These are phyloP conservation scores for Candida insectorum DNA, from an alignment of 805 yeast species.

Conservation along the genomic window DNA sequence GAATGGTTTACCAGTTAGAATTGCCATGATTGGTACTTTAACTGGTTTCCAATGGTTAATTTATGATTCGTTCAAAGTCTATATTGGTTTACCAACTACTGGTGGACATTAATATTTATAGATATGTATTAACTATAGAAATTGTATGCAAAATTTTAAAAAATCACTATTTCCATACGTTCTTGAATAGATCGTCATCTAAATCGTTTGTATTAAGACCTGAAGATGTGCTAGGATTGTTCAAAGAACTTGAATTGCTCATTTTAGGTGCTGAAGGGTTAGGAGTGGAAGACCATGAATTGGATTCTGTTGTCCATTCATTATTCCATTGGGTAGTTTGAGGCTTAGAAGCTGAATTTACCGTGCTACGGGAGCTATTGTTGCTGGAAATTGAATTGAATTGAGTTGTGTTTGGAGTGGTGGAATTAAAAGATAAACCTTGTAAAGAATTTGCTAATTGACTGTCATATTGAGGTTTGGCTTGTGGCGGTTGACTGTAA, in stretches of 20 bases:
- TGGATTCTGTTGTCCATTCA: slow-evolving; percentile 30
- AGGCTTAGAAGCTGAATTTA: slow-evolving; percentile 2
- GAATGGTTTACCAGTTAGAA: slow-evolving; percentile 94
- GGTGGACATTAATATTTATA: slow-evolving; percentile 40
- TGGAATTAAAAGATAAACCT: slow-evolving; percentile 18
- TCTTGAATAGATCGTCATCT: slow-evolving; percentile 66
- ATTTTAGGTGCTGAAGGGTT: slow-evolving; percentile 11
- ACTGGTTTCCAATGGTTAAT: slow-evolving; percentile 97
- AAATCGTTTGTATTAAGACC: slow-evolving; percentile 17
- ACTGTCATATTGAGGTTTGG: slow-evolving; percentile 5
- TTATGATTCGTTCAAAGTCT: slow-evolving; percentile 94
- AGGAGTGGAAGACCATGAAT: not conserved
- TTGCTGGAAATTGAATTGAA: not conserved
- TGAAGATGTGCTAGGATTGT: slow-evolving; percentile 1
- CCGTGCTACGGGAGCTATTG: slow-evolving; percentile 2
- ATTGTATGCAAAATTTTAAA: not conserved
- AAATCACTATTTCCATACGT: slow-evolving; percentile 63
- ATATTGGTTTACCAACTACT: slow-evolving; percentile 90
- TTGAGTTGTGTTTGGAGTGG: slow-evolving; percentile 4
- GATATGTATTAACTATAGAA: not conserved
- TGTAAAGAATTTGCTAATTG: slow-evolving; percentile 21
- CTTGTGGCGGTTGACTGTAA: slow-evolving; percentile 1
- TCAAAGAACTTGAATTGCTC: no score
- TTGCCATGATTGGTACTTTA: slow-evolving; percentile 94
- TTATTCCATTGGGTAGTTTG: slow-evolving; percentile 25